Evolutionary conservation across 192 early-diverging fungal genomes (phyloP).

Genomic region (Backusella parvicylindrica): DNA sequence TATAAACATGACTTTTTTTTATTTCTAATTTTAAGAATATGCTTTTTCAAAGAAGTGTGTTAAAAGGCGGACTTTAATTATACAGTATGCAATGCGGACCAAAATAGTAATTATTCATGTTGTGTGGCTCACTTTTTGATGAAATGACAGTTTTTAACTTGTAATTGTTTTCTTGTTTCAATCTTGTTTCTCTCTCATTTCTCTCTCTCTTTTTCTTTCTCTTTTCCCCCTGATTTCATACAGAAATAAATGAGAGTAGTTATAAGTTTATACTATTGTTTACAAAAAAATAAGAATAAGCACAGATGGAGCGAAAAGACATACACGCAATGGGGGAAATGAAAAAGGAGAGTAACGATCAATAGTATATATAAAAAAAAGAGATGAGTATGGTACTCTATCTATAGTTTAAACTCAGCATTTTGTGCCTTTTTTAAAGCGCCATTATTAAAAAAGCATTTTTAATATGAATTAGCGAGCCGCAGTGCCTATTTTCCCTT

Average conservation of each 20-base stretch:
- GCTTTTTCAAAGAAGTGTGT: not conserved
- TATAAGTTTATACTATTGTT: not conserved
- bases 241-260: not conserved
- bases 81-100: not conserved
- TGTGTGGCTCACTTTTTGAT: not conserved
- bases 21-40: constrained; percentile 2
- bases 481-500: constrained; percentile 3
- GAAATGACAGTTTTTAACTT: not conserved
- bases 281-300: not conserved
- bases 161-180: not conserved
- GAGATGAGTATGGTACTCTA: not conserved
- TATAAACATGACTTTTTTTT: not conserved
- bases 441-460: constrained; percentile 31
- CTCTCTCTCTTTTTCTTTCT: not conserved
- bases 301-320: not conserved
- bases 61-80: not conserved
- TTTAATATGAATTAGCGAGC: constrained; percentile 3
- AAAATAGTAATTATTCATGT: constrained; percentile 1
- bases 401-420: not conserved
- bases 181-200: not conserved
- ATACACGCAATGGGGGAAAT: not conserved
- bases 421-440: constrained; percentile 43
- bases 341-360: not conserved
- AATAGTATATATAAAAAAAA: not conserved
- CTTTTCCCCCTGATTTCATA: not conserved